These are phyloP conservation scores for Coriaria nepalensis DNA, from an alignment of 306 rosid genomes.

Conservation along the genomic window DNA sequence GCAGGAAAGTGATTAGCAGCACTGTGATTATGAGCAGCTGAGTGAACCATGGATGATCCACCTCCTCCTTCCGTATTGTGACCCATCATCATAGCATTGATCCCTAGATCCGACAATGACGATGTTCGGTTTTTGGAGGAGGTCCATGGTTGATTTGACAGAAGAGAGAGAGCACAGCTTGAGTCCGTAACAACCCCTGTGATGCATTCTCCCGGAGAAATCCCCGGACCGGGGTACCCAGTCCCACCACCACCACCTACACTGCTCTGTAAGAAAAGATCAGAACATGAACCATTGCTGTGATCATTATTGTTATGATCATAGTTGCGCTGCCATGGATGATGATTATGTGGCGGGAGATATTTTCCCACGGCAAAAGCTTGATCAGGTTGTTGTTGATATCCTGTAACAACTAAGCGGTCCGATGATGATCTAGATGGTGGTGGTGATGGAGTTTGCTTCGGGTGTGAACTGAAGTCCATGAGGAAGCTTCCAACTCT, in stretches of 20 bases:
- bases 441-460: constrained; percentile 4
- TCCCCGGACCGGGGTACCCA: constrained; percentile 31
- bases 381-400: background rate
- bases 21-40: constrained; percentile 23
- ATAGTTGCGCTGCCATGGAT: constrained; percentile 41
- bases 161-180: constrained; percentile 99
- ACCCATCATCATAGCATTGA: constrained; percentile 21
- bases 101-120: constrained; percentile 20
- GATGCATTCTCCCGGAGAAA: constrained; percentile 53
- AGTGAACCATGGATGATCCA: constrained; percentile 29
- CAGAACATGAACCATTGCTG: constrained; percentile 14
- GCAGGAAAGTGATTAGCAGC: constrained; percentile 28
- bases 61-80: constrained; percentile 23
- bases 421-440: constrained; percentile 28
- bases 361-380: constrained; percentile 14
- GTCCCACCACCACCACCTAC: constrained; percentile 34
- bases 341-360: constrained; percentile 9
- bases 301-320: constrained; percentile 7
- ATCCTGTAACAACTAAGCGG: constrained; percentile 28
- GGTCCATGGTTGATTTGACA: constrained; percentile 86
- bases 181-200: constrained; percentile 45
- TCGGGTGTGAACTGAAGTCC: constrained; percentile 51
- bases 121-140: constrained; percentile 43
- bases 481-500: constrained; percentile 48
- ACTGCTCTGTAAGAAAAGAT: constrained; percentile 45